Evolutionary conservation across 148 eudicot species (phyloP), one percentile per base, ranked within the genome.

Genomic region (Arctostaphylos glauca): DNA sequence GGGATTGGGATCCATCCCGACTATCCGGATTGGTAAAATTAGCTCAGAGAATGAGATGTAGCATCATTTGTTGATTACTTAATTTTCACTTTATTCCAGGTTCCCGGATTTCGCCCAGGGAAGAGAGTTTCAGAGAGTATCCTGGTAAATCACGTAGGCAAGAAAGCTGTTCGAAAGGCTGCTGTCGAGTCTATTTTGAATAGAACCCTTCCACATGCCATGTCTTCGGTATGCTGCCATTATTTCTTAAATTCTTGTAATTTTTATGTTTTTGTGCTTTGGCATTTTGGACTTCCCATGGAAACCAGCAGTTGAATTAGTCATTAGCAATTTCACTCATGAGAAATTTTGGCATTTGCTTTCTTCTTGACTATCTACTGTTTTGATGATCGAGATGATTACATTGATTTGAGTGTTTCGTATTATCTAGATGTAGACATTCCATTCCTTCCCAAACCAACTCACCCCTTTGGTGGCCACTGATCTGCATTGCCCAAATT

Each of bases 21-120:
- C 15, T 13, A 6, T 12, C 46, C 47, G 44, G 31, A 48, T 72
- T 14, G 49, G 38, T 41, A 64, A 60, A 49, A 41, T 3, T 43
- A 73, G 19, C 66, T 52, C 47, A 0, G 5, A 73, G 54, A 44
- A 70, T 53, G 5, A 21, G 18, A 67, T 44, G 12, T 25, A 5
- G 18, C n/a, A 46, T 16, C 5, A 38, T 59, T 59, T 38, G 70
- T 84, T 6, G 56, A 38, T 77, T 43, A 70, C 77, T 43, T 3
- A 9, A 38, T 25, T 80, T 80, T 52, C 21, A 53, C 41, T 23
- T 67, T 84, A 67, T 73, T 5, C 62, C 89, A 97, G 99, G 84
- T 97, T 85, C 99, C 97, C 85, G 99, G 99, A 84, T 94, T 97
- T 91, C 98, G 98, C 38, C 93, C 95, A 15, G 98, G 99, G 76